These are phyloP conservation scores for Claviceps maximensis DNA, from an alignment of 2,329 filamentous ascomycete species.

Conservation along the genomic window DNA sequence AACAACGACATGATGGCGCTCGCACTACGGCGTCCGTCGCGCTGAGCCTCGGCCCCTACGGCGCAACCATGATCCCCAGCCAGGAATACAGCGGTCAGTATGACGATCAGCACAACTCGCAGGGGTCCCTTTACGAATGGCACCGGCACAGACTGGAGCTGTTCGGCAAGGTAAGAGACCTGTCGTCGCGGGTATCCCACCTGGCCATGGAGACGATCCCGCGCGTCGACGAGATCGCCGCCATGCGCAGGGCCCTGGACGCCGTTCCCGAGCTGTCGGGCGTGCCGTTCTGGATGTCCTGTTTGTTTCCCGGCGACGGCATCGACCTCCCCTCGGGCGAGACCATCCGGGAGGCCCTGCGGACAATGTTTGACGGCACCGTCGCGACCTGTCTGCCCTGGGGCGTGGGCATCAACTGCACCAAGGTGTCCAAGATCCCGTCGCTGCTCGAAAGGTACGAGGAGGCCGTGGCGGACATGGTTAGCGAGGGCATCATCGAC, in stretches of 20 bases:
- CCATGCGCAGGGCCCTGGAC: slow-evolving; percentile 34
- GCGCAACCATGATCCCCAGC: slow-evolving; percentile 51
- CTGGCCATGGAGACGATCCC: slow-evolving; percentile 56
- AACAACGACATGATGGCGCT: background rate
- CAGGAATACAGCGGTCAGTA: slow-evolving; percentile 54
- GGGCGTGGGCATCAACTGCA: slow-evolving; percentile 58
- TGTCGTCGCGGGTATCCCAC: slow-evolving; percentile 32
- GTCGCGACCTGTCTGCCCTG: slow-evolving; percentile 29
- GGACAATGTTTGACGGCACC: slow-evolving; percentile 23
- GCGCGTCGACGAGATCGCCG: slow-evolving; percentile 46
- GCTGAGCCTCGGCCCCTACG: slow-evolving; percentile 52
- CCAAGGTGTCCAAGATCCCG: slow-evolving; percentile 49
- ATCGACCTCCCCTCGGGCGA: slow-evolving; percentile 44
- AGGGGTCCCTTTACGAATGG: slow-evolving; percentile 37
- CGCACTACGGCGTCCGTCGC: slow-evolving; percentile 26
- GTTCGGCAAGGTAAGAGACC: slow-evolving; percentile 28
- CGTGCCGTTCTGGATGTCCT: slow-evolving; percentile 46
- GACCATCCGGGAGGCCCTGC: slow-evolving; percentile 20
- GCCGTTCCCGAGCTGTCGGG: slow-evolving; percentile 13
- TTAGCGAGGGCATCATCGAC: slow-evolving; percentile 18
- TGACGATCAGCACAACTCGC: slow-evolving; percentile 31
- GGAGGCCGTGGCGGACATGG: slow-evolving; percentile 26
- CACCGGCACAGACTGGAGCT: slow-evolving; percentile 40
- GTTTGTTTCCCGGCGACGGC: slow-evolving; percentile 43
- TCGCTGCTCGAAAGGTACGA: slow-evolving; percentile 42